These are phyloP conservation scores for Fusarium sp. DNA, from an alignment of 2,329 filamentous ascomycete genomes.

Conservation along the genomic window DNA sequence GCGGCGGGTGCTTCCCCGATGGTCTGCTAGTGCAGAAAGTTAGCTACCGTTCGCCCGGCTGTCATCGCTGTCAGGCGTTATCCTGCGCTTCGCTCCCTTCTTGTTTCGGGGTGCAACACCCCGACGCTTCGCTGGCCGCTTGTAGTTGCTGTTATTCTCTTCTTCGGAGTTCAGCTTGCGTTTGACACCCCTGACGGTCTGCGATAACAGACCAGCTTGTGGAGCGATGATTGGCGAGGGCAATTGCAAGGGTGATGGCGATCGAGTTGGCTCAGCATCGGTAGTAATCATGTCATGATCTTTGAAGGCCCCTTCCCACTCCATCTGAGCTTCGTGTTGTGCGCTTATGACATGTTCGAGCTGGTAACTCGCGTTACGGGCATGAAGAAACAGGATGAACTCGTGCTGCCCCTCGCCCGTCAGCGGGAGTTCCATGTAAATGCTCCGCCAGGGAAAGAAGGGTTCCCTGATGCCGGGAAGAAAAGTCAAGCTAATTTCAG, in stretches of 20 bases:
- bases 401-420: background rate
- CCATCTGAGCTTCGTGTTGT: slow-evolving; percentile 6
- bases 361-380: background rate
- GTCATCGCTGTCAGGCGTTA: background rate
- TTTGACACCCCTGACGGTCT: background rate
- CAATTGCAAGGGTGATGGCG: slow-evolving; percentile 7
- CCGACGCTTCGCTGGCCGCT: too few species aligned
- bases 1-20: too few species aligned
- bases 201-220: background rate
- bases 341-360: slow-evolving; percentile 1
- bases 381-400: slow-evolving; percentile 5
- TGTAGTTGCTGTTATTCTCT: too few species aligned
- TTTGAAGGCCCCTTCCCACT: slow-evolving; percentile 5
- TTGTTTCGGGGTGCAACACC: background rate
- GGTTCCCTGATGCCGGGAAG: background rate
- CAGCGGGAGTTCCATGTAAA: background rate
- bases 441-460: background rate
- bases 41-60: too few species aligned
- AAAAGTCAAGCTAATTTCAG: slow-evolving; percentile 4
- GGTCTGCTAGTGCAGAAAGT: too few species aligned
- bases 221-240: slow-evolving; percentile 3
- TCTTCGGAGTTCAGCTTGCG: background rate
- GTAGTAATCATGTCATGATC: slow-evolving; percentile 2
- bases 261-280: background rate
- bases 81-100: background rate